Percentiles rank a stretch among this genome's conserved stretches.
Conservation (phyloP, 257 asterid genomes). For the Scutellaria galericulata region DNA sequence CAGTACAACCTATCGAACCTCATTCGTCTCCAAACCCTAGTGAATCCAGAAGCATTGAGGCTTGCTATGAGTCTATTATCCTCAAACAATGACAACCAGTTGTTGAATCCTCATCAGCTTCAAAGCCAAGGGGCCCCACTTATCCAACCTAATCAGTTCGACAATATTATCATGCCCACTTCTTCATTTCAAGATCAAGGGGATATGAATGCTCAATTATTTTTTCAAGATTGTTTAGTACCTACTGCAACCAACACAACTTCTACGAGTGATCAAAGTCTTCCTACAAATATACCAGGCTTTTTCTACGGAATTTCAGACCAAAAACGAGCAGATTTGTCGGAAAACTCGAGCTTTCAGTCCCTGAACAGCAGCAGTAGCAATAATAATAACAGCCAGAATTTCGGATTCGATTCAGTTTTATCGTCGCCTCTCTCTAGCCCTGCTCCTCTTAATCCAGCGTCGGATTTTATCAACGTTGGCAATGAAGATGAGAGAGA, state of each 20-base stretch:
- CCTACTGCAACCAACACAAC: constrained; percentile 29
- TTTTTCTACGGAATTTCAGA: constrained; percentile 36
- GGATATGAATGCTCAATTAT: constrained; percentile 26
- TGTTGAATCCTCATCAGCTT: constrained; percentile 38
- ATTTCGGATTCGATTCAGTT: constrained; percentile 38
- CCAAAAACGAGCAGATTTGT: constrained; percentile 39
- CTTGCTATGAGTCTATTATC: constrained; percentile 51
- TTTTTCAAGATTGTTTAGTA: constrained; percentile 39
- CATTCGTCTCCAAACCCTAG: constrained; percentile 66
- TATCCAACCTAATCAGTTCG: constrained; percentile 53
- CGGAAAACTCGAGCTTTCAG: constrained; percentile 44
- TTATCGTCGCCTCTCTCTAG: constrained; percentile 49
- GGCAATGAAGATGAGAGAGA: constrained; percentile 46
- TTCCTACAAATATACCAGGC: constrained; percentile 27
- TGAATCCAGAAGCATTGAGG: constrained; percentile 65
- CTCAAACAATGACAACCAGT: constrained; percentile 43
- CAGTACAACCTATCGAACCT: constrained; percentile 58
- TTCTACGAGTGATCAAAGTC: constrained; percentile 28
- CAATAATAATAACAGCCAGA: constrained; percentile 22
- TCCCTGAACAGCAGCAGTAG: constrained; percentile 34
- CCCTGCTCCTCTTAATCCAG: constrained; percentile 35
- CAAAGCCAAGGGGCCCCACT: constrained; percentile 43
- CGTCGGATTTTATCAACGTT: constrained; percentile 29
- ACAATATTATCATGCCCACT: constrained; percentile 39
- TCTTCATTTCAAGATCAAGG: constrained; percentile 37